Base-by-base conservation (phyloP, 2,329 filamentous ascomycete genomes). In the Neophaeococcomyces mojaviensis region DNA sequence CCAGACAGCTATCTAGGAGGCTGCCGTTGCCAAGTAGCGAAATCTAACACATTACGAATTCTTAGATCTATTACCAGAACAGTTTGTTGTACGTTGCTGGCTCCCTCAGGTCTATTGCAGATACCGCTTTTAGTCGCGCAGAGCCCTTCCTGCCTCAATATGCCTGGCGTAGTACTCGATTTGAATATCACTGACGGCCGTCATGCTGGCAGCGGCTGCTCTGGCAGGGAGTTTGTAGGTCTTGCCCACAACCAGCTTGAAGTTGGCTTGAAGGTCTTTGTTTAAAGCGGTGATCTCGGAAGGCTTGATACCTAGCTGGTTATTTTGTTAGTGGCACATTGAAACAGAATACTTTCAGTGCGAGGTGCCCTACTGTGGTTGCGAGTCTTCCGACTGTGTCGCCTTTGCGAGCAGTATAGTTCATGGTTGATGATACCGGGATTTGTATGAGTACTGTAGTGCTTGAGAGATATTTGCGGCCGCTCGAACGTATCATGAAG, bases 331-430 rank as follows among this genome's bases (percentile, higher is more conserved):
- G 37, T 18, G 10, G 19, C 10, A 6, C 10, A 22, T 18, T 12
- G 8, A 8, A 36, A 16, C 12, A 8, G 8, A 36, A 16, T 7
- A 36, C 15, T 35, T 7, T 15, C 33, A 15, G 15, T 8, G 33
- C n/a, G 20, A 38, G 35, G 35, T 7, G 33, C 8, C 41, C 16
- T 44, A 44, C 41, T 16, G 33, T 22, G 2, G 20, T 24, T 12
- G 41, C 41, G 15, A 44, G 18, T 20, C 30, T 37, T 12, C 37
- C 20, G 41, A 44, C 18, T 28, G 41, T 44, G 41, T 44, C 41
- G n/a, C 41, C 41, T 33, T 19, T 8, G 16, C 26, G 35, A 4
- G 41, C 41, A 7, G 30, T 28, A 22, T 44, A 44, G 31, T 7
- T 18, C 7, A 22, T 37, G 8, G 41, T 44, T 13, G 31, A n/a